phyloP scores from a whole-genome alignment of 192 early-diverging fungal species.

The Gryganskiella cystojenkinii region DNA sequence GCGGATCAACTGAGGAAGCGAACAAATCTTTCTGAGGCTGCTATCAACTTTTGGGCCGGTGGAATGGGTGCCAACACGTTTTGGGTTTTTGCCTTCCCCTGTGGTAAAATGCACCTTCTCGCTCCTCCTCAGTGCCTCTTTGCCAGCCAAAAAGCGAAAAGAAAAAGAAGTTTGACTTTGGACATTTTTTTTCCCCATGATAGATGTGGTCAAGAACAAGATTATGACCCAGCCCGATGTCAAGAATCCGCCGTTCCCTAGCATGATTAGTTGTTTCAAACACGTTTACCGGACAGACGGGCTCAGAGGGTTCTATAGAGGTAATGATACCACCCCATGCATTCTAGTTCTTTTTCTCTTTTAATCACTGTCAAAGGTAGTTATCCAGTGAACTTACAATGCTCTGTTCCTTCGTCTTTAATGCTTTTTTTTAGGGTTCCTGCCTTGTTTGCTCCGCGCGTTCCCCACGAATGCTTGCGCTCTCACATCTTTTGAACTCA shows the following conservation, averaged over 20 bases:
- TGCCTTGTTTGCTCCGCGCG: conserved; percentile 88
- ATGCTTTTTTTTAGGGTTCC: conserved; percentile 66
- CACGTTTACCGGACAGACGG: conserved; percentile 79
- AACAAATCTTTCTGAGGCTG: conserved; percentile 65
- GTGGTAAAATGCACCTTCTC: conserved; percentile 51
- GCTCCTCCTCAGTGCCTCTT: background rate
- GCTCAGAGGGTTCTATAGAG: conserved; percentile 86
- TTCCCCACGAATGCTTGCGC: conserved; percentile 97
- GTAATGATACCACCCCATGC: conserved; percentile 29
- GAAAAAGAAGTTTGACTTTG: background rate
- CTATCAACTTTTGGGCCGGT: conserved; percentile 79
- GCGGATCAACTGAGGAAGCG: conserved; percentile 57
- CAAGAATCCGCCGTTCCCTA: conserved; percentile 71
- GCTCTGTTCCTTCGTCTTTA: background rate
- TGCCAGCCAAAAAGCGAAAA: background rate
- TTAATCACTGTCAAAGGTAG: background rate
- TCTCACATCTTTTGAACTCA: conserved; percentile 89
- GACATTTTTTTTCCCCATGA: background rate
- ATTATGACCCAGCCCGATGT: conserved; percentile 92
- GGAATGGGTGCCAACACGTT: conserved; percentile 91
- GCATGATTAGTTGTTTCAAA: conserved; percentile 59
- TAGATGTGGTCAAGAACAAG: conserved; percentile 92
- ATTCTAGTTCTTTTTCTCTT: background rate
- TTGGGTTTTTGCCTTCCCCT: conserved; percentile 87
- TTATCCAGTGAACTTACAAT: background rate